Evolutionary conservation across 345 rosid species (phyloP).

Genomic region (Durio zibethinus): DNA sequence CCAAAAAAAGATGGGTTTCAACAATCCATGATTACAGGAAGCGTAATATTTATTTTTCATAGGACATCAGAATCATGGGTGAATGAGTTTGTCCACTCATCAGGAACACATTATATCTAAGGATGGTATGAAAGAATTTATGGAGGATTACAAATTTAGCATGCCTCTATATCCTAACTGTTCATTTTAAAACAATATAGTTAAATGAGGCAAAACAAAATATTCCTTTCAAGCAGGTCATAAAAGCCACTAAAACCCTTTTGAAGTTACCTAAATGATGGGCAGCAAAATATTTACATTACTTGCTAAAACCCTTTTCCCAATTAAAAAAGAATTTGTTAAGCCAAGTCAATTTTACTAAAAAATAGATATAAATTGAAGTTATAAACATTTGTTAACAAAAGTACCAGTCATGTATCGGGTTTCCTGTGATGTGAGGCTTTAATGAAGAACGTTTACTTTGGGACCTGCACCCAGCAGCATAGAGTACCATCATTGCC

Average conservation of each 20-base stretch:
- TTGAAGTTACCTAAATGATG: no score
- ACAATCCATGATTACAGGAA: background rate
- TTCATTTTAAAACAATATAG: background rate
- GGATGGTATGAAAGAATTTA: background rate
- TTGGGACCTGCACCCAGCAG: slow-evolving; percentile 56
- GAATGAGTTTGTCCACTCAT: background rate
- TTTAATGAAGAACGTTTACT: slow-evolving; percentile 64
- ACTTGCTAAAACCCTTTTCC: background rate
- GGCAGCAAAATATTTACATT: background rate
- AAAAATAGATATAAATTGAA: background rate
- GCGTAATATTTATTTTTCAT: background rate
- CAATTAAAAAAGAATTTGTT: background rate
- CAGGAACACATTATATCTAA: background rate
- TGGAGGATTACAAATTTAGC: background rate
- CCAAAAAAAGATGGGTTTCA: background rate
- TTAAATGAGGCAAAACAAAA: background rate
- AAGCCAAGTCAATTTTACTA: background rate
- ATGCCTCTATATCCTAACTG: background rate
- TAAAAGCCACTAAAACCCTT: background rate
- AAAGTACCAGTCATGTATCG: slow-evolving; percentile 71
- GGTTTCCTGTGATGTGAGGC: slow-evolving; percentile 71
- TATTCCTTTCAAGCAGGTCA: background rate
- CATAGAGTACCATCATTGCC: slow-evolving; percentile 59
- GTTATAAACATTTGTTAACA: background rate
- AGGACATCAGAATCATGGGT: background rate